These are phyloP conservation scores for Botrytis aclada DNA, from an alignment of 2,329 filamentous ascomycete species.

Conservation along the genomic window DNA sequence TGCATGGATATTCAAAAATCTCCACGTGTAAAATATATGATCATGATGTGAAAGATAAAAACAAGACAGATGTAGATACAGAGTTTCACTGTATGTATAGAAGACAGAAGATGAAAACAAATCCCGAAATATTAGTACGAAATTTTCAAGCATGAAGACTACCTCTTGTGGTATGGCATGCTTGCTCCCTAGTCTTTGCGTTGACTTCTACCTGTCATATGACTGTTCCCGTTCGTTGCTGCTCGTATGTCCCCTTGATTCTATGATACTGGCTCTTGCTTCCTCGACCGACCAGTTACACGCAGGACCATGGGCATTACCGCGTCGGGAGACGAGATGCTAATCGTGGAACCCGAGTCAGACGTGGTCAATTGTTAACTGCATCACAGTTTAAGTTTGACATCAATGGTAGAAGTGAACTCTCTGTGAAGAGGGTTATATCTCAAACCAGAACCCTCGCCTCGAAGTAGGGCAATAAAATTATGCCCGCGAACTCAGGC, in stretches of 20 bases:
- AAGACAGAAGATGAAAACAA: background rate
- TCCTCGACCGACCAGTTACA: background rate
- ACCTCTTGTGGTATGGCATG: background rate
- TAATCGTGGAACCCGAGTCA: background rate
- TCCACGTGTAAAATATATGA: background rate
- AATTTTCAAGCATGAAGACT: background rate
- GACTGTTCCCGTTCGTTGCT: background rate
- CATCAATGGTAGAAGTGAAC: background rate
- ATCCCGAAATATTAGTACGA: background rate
- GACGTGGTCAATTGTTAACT: background rate
- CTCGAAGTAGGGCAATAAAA: background rate
- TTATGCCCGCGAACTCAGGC: background rate
- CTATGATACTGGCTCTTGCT: background rate
- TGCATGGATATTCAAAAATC: background rate
- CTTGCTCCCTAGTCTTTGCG: background rate
- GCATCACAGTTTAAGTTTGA: background rate
- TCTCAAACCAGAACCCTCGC: background rate
- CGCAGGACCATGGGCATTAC: background rate
- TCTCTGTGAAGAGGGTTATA: background rate
- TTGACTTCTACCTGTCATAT: background rate
- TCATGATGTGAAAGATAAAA: background rate
- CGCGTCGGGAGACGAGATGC: background rate
- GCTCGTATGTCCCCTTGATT: background rate
- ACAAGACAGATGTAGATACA: background rate
- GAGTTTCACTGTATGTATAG: background rate